phyloP scores from a whole-genome alignment of 1,139 yeast genomes.

The Diutina neorugosa region DNA sequence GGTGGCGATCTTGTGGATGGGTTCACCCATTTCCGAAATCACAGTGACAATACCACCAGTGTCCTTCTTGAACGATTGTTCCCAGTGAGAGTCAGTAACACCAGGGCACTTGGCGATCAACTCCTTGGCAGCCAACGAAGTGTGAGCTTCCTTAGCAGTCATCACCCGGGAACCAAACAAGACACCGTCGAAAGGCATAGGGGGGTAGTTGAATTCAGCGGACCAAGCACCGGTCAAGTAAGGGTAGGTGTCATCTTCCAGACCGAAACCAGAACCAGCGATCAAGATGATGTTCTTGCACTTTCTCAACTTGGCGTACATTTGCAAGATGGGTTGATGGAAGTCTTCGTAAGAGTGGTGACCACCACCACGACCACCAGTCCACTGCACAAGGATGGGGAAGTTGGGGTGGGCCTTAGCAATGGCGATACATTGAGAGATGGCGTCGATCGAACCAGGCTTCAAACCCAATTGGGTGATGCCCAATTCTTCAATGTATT shows the following conservation, averaged over 20 bases:
- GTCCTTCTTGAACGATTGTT: conserved; percentile 83
- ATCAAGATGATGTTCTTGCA: conserved; percentile 77
- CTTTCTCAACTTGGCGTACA: conserved; percentile 91
- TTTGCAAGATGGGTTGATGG: conserved; percentile 94
- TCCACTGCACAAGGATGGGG: conserved; percentile 98
- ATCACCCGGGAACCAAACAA: conserved; percentile 93
- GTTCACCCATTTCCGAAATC: conserved; percentile 98
- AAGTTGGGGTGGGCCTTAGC: conserved; percentile 93
- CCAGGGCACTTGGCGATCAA: conserved; percentile 88
- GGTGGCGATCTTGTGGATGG: conserved; percentile 96
- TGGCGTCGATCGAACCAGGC: conserved; percentile 95
- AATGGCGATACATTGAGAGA: conserved; percentile 72
- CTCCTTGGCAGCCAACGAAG: conserved; percentile 87
- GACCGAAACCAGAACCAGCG: conserved; percentile 98
- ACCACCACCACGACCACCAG: conserved; percentile 99
- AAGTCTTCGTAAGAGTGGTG: conserved; percentile 98
- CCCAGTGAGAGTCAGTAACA: conserved; percentile 85
- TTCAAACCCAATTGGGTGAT: conserved; percentile 90
- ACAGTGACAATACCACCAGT: conserved; percentile 97
- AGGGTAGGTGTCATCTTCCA: conserved; percentile 92
- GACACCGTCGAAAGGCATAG: conserved; percentile 98
- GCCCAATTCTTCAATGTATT: conserved; percentile 86
- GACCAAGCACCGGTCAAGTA: conserved; percentile 98
- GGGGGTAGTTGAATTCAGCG: conserved; percentile 71
- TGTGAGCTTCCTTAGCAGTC: conserved; percentile 94